These are phyloP conservation scores for Schizophyllum amplum DNA, from an alignment of 1,284 basidiomycete species.

Conservation along the genomic window DNA sequence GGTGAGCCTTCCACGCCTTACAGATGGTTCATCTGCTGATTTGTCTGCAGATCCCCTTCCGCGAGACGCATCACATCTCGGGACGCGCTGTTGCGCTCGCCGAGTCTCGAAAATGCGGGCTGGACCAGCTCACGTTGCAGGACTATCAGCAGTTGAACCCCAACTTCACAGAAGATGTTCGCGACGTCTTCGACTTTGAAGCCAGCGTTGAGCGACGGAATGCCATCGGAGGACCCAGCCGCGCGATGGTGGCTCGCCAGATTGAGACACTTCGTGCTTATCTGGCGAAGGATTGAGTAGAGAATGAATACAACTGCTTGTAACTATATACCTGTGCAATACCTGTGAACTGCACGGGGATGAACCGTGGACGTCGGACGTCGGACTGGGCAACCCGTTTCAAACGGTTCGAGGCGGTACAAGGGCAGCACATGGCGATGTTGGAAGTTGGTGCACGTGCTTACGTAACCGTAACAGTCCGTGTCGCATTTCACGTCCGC, in stretches of 20 bases:
- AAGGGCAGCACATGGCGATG: neutral
- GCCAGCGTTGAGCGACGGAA: slow-evolving; percentile 91
- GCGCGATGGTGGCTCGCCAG: slow-evolving; percentile 81
- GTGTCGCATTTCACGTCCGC: neutral
- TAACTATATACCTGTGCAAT: neutral
- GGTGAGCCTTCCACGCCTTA: slow-evolving; percentile 39
- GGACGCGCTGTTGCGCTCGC: slow-evolving; percentile 93
- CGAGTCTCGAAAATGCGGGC: slow-evolving; percentile 73
- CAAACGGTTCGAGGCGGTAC: neutral
- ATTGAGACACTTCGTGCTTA: slow-evolving; percentile 56
- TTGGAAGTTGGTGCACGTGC: neutral
- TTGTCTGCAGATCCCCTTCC: slow-evolving; percentile 71
- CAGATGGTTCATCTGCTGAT: slow-evolving; percentile 5
- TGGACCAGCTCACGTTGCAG: slow-evolving; percentile 73
- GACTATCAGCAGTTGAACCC: slow-evolving; percentile 75
- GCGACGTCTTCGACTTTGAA: slow-evolving; percentile 85
- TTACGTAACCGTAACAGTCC: neutral
- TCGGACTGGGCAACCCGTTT: too few species aligned
- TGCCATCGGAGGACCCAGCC: slow-evolving; percentile 88
- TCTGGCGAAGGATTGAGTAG: slow-evolving; percentile 27
- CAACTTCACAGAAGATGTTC: slow-evolving; percentile 80
- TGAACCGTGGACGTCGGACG: too few species aligned
- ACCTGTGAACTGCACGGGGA: too few species aligned
- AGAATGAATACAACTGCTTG: neutral
- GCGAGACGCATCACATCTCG: slow-evolving; percentile 97